Conservation (phyloP, 331 rosid species). For the Quercus lobata region DNA sequence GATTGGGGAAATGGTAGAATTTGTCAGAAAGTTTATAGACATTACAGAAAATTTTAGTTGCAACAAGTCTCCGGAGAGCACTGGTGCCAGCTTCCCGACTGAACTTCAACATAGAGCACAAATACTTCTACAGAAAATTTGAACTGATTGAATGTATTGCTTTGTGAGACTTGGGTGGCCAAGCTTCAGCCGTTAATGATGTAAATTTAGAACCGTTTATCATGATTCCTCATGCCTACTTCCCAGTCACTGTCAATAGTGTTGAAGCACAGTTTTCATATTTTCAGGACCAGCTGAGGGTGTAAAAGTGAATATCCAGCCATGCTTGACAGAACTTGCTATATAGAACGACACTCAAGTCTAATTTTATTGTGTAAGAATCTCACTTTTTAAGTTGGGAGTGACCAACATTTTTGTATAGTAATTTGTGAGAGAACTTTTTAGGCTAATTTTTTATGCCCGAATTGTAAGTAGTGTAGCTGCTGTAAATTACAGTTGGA, state of each 20-base stretch:
- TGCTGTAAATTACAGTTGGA: neutral
- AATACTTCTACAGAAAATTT: constrained; percentile 40
- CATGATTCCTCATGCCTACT: neutral
- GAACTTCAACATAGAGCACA: constrained; percentile 67
- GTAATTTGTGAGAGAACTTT: neutral
- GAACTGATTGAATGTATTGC: constrained; percentile 9
- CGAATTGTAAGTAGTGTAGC: neutral
- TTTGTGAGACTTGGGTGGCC: neutral
- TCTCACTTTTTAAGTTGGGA: neutral
- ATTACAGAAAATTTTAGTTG: constrained; percentile 31
- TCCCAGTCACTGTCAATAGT: neutral
- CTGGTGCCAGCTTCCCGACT: constrained; percentile 27
- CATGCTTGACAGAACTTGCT: too few species aligned
- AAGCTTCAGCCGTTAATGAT: neutral
- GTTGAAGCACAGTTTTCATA: neutral
- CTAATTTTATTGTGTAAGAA: neutral
- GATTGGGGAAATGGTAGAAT: constrained; percentile 31
- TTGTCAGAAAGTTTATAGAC: constrained; percentile 37
- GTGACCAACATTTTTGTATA: neutral
- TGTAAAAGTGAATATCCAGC: neutral
- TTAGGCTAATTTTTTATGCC: neutral
- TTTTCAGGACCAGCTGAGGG: neutral
- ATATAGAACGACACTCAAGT: neutral
- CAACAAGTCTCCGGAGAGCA: constrained; percentile 23
- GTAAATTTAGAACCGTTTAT: too few species aligned